These are phyloP conservation scores for Boletales sp. DNA, from an alignment of 768 basidiomycete genomes.

Conservation along the genomic window DNA sequence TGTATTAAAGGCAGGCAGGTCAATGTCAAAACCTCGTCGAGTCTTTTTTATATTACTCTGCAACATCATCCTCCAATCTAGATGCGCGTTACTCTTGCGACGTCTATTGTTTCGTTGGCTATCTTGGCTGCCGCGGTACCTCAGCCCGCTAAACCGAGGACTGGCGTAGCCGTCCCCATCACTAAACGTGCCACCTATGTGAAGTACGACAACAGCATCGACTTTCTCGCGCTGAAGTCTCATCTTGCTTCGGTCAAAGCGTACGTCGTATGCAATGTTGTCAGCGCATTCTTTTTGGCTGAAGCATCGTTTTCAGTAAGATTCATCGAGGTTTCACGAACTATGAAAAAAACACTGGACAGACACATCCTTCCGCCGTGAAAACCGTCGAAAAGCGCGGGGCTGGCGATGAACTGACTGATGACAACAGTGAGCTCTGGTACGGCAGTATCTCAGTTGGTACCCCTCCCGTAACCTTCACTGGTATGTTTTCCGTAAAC, in stretches of 20 bases:
- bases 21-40: too few species aligned
- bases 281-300: not conserved
- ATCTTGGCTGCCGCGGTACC: constrained; percentile 7
- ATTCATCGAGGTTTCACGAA: not conserved
- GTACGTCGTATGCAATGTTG: constrained; percentile 1
- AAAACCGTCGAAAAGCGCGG: not conserved
- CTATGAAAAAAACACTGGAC: not conserved
- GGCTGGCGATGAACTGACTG: not conserved
- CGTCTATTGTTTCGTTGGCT: constrained; percentile 2
- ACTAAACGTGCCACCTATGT: constrained; percentile 1
- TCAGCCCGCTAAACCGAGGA: not conserved
- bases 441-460: constrained; percentile 5
- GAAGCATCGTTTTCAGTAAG: not conserved
- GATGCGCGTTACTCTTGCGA: constrained; percentile 9
- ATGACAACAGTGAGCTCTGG: not conserved
- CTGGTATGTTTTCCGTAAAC: not conserved
- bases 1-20: not conserved
- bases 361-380: not conserved
- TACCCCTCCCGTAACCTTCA: constrained; percentile 2
- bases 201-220: constrained; percentile 6
- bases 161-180: constrained; percentile 7
- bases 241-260: constrained; percentile 3
- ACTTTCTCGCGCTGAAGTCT: constrained; percentile 2
- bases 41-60: too few species aligned
- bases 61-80: too few species aligned